phyloP scores from a whole-genome alignment of 495 filamentous ascomycete species.

The Neurospora hispaniola region DNA sequence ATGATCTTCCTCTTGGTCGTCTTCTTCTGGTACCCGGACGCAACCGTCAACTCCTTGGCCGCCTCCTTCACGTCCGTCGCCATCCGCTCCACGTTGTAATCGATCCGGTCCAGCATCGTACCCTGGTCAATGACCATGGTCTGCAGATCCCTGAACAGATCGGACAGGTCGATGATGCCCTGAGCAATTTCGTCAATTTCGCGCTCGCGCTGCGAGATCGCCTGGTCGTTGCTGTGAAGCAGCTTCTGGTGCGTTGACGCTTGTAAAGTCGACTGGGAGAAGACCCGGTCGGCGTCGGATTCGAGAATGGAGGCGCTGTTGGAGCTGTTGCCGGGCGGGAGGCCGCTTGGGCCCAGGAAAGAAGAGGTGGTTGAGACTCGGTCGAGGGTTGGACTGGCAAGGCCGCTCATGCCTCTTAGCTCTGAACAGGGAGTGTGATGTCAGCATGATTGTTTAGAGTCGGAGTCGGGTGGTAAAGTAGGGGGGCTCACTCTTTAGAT shows the following conservation, averaged over 20 bases:
- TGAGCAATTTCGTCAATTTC: slow-evolving; percentile 97
- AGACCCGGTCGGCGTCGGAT: slow-evolving; percentile 81
- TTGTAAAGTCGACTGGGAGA: slow-evolving; percentile 82
- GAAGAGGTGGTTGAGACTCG: slow-evolving; percentile 51
- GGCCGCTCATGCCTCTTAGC: slow-evolving; percentile 60
- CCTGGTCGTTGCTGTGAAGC: slow-evolving; percentile 67
- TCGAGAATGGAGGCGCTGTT: slow-evolving; percentile 73
- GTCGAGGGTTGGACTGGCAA: slow-evolving; percentile 30
- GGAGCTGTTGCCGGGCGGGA: slow-evolving; percentile 14
- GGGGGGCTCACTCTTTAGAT: slow-evolving; percentile 68
- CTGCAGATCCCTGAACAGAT: slow-evolving; percentile 94
- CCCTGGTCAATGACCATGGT: slow-evolving; percentile 97
- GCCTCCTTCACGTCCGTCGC: slow-evolving; percentile 78
- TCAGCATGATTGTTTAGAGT: not conserved
- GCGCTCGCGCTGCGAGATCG: slow-evolving; percentile 85
- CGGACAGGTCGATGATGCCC: slow-evolving; percentile 91
- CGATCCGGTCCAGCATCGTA: slow-evolving; percentile 93
- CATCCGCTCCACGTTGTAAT: slow-evolving; percentile 97
- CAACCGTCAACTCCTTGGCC: slow-evolving; percentile 81
- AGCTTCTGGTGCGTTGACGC: slow-evolving; percentile 50
- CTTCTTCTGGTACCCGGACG: slow-evolving; percentile 76
- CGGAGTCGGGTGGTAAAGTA: not conserved
- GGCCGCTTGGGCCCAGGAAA: slow-evolving; percentile 3
- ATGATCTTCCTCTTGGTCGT: slow-evolving; percentile 87
- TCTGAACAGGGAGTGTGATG: slow-evolving; percentile 40